phyloP scores from a whole-genome alignment of 1,284 basidiomycete genomes.

The Spongiforma sp. region DNA sequence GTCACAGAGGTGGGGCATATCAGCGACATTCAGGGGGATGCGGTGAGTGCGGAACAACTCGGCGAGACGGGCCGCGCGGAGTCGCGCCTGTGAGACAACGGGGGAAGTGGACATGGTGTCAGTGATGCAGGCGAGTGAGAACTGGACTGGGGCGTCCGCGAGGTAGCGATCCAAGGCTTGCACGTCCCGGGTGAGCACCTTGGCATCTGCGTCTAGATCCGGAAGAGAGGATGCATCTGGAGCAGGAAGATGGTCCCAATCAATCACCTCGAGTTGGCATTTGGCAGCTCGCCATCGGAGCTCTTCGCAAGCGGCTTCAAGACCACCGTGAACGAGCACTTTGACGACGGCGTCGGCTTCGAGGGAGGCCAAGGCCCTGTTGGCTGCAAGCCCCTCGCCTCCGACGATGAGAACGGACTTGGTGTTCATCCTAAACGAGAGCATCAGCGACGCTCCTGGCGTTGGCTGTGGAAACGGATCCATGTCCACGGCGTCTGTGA shows the following conservation, averaged over 20 bases:
- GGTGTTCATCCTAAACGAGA: conserved; percentile 71
- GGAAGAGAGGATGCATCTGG: not conserved
- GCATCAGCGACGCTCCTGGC: conserved; percentile 76
- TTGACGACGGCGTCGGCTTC: conserved; percentile 83
- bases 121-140: conserved; percentile 75
- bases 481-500: no score
- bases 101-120: conserved; percentile 31
- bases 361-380: conserved; percentile 80
- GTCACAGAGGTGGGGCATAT: conserved; percentile 87
- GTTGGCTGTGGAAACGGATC: conserved; percentile 49
- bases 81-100: conserved; percentile 37
- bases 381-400: conserved; percentile 77
- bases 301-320: conserved; percentile 68
- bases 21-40: conserved; percentile 87
- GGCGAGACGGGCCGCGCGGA: conserved; percentile 54
- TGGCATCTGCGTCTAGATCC: conserved; percentile 2
- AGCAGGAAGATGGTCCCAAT: conserved; percentile 50
- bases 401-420: conserved; percentile 76
- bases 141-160: conserved; percentile 42
- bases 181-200: conserved; percentile 39
- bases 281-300: conserved; percentile 65
- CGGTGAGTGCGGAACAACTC: conserved; percentile 62
- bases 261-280: conserved; percentile 59
- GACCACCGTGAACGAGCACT: conserved; percentile 59
- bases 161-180: conserved; percentile 56